Evolutionary conservation across 495 filamentous ascomycete genomes (phyloP).

Genomic region (Penicilliopsis zonata): DNA sequence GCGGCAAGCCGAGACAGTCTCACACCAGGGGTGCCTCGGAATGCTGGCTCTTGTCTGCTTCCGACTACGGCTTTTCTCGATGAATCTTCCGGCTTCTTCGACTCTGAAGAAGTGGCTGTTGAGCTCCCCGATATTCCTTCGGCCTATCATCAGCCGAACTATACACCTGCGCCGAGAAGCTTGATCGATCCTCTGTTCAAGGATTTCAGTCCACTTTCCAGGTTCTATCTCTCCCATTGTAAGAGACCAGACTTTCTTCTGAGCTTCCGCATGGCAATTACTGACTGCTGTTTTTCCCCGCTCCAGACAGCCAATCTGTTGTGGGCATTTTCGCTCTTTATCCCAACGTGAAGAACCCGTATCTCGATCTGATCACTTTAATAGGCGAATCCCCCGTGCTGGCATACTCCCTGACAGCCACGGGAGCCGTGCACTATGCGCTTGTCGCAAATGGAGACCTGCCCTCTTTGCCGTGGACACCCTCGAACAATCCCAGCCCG

Average conservation of each 20-base stretch:
- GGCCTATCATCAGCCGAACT: constrained; percentile 2
- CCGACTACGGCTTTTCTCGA: too few relatives aligned
- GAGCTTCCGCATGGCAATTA: background rate
- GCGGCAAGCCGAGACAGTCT: too few relatives aligned
- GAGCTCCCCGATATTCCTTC: constrained; percentile 7
- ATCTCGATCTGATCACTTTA: constrained; percentile 24
- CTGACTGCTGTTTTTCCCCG: constrained; percentile 1
- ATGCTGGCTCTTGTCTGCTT: too few relatives aligned
- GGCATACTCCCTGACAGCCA: constrained; percentile 23
- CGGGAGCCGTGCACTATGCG: constrained; percentile 31
- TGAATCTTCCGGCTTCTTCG: too few relatives aligned
- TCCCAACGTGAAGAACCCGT: constrained; percentile 27
- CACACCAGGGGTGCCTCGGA: too few relatives aligned
- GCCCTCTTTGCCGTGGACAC: constrained; percentile 25
- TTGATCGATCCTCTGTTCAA: constrained; percentile 32
- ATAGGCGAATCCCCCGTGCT: constrained; percentile 29
- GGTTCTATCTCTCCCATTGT: constrained; percentile 33
- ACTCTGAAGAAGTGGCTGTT: too few relatives aligned
- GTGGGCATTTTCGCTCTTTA: constrained; percentile 26
- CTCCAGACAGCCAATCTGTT: constrained; percentile 23
- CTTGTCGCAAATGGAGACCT: constrained; percentile 23
- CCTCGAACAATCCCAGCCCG: constrained; percentile 10
- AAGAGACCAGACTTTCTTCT: constrained; percentile 5
- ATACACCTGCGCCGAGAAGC: constrained; percentile 18
- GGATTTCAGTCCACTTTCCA: constrained; percentile 20